Percentiles rank a stretch among this genome's conserved stretches.
These are phyloP conservation scores for Solanum dulcamara DNA, from an alignment of 257 asterid species.

Conservation along the genomic window DNA sequence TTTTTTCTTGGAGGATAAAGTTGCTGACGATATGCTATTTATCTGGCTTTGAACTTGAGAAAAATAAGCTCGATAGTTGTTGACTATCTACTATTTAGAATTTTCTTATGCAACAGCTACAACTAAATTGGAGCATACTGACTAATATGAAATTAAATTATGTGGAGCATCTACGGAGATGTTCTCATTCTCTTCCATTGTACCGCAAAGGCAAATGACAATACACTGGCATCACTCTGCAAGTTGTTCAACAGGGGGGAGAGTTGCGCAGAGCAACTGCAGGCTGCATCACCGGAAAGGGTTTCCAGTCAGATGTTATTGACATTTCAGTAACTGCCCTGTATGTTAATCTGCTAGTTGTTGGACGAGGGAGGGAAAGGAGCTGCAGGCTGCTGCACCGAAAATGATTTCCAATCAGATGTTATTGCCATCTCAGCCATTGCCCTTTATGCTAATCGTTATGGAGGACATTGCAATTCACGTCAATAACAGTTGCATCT, in stretches of 20 bases:
- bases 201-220: too few species aligned
- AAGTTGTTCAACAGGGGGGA: neutral
- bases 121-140: neutral
- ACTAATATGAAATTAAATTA: neutral
- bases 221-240: neutral
- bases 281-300: neutral
- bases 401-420: neutral
- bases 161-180: neutral
- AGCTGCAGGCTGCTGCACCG: neutral
- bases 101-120: neutral
- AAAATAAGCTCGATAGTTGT: neutral
- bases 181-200: too few species aligned
- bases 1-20: neutral
- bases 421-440: neutral
- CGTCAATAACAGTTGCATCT: neutral
- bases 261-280: neutral
- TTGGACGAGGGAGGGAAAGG: neutral
- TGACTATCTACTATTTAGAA: neutral
- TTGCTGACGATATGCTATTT: neutral
- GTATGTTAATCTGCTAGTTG: neutral
- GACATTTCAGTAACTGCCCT: neutral
- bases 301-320: neutral
- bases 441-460: neutral
- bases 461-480: neutral
- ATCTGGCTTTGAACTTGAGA: neutral